Percentiles rank a stretch among this genome's conserved stretches.
Conservation (phyloP, 164 flowering plant genomes). For the Warburgia ugandensis region DNA sequence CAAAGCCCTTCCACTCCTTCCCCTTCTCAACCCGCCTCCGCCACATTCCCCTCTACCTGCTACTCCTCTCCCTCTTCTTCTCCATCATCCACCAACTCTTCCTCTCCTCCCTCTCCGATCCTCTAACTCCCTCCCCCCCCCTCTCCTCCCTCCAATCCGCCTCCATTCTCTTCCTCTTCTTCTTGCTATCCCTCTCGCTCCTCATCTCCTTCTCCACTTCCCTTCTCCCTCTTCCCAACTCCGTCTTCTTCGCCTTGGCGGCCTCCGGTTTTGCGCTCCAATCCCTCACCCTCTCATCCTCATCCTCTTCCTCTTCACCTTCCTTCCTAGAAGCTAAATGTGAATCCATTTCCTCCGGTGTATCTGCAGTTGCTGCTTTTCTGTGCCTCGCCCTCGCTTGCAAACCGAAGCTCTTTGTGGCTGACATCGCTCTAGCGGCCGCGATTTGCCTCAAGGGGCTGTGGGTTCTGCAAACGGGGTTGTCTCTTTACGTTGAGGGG, state of each 20-base stretch:
- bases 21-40: constrained; percentile 19
- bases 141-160: constrained; percentile 71
- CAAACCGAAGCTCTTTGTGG: constrained; percentile 49
- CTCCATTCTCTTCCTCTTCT: constrained; percentile 62
- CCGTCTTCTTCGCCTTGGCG: constrained; percentile 62
- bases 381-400: constrained; percentile 49
- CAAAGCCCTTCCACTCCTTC: constrained; percentile 68
- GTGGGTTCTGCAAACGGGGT: constrained; percentile 80
- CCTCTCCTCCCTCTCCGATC: constrained; percentile 53
- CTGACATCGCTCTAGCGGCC: constrained; percentile 53
- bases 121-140: constrained; percentile 80
- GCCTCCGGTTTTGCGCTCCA: constrained; percentile 59
- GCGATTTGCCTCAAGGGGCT: constrained; percentile 66
- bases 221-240: constrained; percentile 58
- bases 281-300: constrained; percentile 38
- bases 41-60: constrained; percentile 54
- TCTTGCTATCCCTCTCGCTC: constrained; percentile 47
- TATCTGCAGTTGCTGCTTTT: constrained; percentile 45
- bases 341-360: constrained; percentile 40
- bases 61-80: constrained; percentile 43
- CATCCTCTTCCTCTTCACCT: constrained; percentile 49
- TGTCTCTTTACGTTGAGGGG: constrained; percentile 75
- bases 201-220: constrained; percentile 54
- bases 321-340: constrained; percentile 72
- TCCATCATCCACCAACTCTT: constrained; percentile 46